A percentile compares a stretch with the other conserved stretches of the same genome.
These are phyloP conservation scores for Neoscytalidium dimidiatum DNA, from an alignment of 2,329 filamentous ascomycete genomes.

Conservation along the genomic window DNA sequence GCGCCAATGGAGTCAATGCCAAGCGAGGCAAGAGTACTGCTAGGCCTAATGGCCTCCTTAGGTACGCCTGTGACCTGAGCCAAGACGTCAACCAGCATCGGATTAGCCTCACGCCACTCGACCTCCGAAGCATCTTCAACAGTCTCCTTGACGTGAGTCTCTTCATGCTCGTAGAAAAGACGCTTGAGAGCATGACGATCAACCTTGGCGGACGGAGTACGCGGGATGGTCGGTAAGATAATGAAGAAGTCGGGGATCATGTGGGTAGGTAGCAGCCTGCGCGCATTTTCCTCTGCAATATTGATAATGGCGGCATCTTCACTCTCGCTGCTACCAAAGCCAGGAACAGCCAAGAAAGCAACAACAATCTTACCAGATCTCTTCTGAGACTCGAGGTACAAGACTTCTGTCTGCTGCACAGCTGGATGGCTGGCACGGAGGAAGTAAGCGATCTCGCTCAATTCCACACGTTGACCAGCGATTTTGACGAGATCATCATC, in stretches of 20 bases:
- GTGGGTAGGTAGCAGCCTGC: slow-evolving; percentile 17
- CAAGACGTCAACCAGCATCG: slow-evolving; percentile 54
- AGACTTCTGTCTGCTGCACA: slow-evolving; percentile 16
- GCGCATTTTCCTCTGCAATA: background rate
- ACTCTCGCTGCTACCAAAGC: background rate
- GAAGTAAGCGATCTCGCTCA: slow-evolving; percentile 22
- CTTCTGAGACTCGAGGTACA: slow-evolving; percentile 13
- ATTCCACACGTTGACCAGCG: slow-evolving; percentile 21
- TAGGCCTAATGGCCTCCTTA: slow-evolving; percentile 63
- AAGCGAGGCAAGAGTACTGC: slow-evolving; percentile 59
- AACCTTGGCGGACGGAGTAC: slow-evolving; percentile 27
- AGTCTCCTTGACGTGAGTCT: background rate
- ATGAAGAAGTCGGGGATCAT: slow-evolving; percentile 22
- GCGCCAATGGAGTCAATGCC: slow-evolving; percentile 84
- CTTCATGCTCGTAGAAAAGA: slow-evolving; percentile 22
- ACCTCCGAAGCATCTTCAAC: background rate
- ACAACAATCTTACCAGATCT: slow-evolving; percentile 28
- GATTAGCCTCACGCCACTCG: slow-evolving; percentile 53
- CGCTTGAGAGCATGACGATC: slow-evolving; percentile 26
- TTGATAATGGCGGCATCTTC: slow-evolving; percentile 15
- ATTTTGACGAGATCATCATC: slow-evolving; percentile 24
- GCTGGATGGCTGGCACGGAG: slow-evolving; percentile 1
- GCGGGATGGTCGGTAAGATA: slow-evolving; percentile 16
- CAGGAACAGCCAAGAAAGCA: slow-evolving; percentile 34
- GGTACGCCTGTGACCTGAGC: slow-evolving; percentile 57